A percentile compares a stretch with the other conserved stretches of the same genome.
These are phyloP conservation scores for Sporothrix phasma DNA, from an alignment of 2,329 filamentous ascomycete species.

Conservation along the genomic window DNA sequence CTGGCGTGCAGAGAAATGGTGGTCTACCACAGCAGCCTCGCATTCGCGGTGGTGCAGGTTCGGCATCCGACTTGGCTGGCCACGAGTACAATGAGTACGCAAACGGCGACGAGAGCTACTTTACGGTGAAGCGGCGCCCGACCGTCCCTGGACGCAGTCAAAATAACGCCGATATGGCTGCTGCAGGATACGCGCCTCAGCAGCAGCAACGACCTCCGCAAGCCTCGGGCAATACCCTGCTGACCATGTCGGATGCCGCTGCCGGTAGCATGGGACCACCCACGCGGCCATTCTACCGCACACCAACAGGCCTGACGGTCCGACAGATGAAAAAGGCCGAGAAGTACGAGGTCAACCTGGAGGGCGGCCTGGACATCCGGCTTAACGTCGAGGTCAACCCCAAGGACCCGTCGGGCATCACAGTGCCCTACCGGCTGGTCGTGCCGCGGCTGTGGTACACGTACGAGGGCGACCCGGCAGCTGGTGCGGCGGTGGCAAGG, in stretches of 20 bases:
- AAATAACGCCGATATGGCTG: conserved; percentile 18
- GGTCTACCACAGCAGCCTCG: not conserved
- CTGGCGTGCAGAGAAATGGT: conserved; percentile 6
- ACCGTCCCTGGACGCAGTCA: conserved; percentile 10
- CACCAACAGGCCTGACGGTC: conserved; percentile 56
- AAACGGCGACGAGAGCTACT: conserved; percentile 48
- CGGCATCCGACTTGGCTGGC: conserved; percentile 17
- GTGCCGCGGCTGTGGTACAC: conserved; percentile 67
- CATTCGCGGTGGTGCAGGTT: conserved; percentile 16
- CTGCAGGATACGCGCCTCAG: not conserved
- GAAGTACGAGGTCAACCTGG: conserved; percentile 58
- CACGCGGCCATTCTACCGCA: conserved; percentile 48
- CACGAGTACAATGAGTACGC: conserved; percentile 38
- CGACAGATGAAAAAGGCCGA: conserved; percentile 50
- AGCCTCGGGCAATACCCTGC: not conserved
- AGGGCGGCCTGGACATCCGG: conserved; percentile 76
- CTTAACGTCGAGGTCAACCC: conserved; percentile 84
- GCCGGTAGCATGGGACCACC: not conserved
- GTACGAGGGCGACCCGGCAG: conserved; percentile 35
- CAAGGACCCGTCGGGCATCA: conserved; percentile 78
- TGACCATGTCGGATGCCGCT: not conserved
- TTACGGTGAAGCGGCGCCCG: conserved; percentile 34
- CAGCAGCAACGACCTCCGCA: conserved; percentile 16
- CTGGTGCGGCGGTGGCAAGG: conserved; percentile 15
- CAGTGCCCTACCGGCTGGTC: conserved; percentile 74